A percentile compares a stretch with the other conserved stretches of the same genome.
phyloP scores from a whole-genome alignment of 2,329 filamentous ascomycete species.

The Neonectria neomacrospora region DNA sequence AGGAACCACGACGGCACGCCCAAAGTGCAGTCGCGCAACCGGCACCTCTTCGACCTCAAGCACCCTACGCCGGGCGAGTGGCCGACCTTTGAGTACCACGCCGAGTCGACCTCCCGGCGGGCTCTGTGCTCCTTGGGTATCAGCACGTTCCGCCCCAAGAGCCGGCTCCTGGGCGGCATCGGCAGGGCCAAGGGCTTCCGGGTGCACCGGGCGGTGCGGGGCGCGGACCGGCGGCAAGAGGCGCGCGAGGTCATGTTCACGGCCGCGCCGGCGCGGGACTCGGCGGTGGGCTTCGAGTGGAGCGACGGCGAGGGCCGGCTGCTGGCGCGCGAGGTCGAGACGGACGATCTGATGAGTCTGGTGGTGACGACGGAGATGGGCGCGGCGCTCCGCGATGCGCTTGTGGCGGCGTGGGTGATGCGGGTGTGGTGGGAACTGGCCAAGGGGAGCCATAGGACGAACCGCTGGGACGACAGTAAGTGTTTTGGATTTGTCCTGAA shows the following conservation, averaged over 20 bases:
- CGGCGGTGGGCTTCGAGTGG: conserved; percentile 49
- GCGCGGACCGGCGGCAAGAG: conserved; percentile 39
- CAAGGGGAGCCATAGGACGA: conserved; percentile 45
- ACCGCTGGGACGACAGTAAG: conserved; percentile 34
- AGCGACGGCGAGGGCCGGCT: conserved; percentile 42
- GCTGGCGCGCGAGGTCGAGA: conserved; percentile 48
- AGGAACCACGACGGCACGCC: conserved; percentile 40
- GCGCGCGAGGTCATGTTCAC: conserved; percentile 44
- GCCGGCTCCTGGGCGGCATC: conserved; percentile 33
- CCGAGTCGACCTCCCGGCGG: conserved; percentile 47
- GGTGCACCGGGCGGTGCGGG: conserved; percentile 45
- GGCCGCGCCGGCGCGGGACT: conserved; percentile 40
- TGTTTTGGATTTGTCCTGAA: background rate
- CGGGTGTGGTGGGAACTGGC: conserved; percentile 50
- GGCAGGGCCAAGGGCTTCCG: conserved; percentile 34
- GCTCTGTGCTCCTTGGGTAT: conserved; percentile 47
- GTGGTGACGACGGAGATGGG: conserved; percentile 48
- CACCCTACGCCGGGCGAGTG: conserved; percentile 45
- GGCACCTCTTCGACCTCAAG: conserved; percentile 50
- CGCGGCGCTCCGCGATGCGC: conserved; percentile 45
- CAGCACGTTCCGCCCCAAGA: conserved; percentile 38
- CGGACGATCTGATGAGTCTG: conserved; percentile 44
- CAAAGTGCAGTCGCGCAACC: conserved; percentile 43
- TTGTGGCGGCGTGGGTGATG: conserved; percentile 51
- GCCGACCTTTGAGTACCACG: conserved; percentile 48